Base-by-base conservation (phyloP, 495 filamentous ascomycete genomes). In the Neurospora sp. region DNA sequence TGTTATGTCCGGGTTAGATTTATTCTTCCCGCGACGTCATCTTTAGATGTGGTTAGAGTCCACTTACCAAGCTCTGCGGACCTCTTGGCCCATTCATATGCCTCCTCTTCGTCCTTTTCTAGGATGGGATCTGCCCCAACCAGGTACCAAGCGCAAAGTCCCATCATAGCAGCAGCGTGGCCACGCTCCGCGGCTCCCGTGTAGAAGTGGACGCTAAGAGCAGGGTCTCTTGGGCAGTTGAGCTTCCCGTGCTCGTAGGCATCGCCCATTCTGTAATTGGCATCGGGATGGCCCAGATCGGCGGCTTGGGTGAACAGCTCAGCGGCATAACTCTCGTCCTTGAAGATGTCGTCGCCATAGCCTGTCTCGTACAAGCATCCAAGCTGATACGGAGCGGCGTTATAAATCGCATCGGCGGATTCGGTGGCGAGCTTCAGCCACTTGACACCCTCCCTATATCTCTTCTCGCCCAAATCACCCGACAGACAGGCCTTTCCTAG, bases 131-230 rank as follows among this genome's bases (percentile, higher is more conserved):
- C 92, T 10, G 96, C 96, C 1, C 96, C 96, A 10, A 98, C 92
- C 82, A 99, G 90, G 81, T 98, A 99, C 96, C 96, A 99, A 16
- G 96, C 96, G 79, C 96, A 98, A 31, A 99, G 87, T 20, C 94
- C 94, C 94, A 99, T 97, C 95, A 97, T 97, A n/a, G 94, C 96
- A 54, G 91, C 86, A 0, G 94, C 86, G 80, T 97, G 92, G 1
- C 92, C 93, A 14, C 86, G 83, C 76, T 96, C 92, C 12, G 96
- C 96, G 11, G 96, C 96, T 5, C 89, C 90, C 8, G 94, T 98
- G 81, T 99, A 99, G 79, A 97, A 98, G 79, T 99, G 96, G 23
- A 99, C 94, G 76, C 94, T 97, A 71, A 99, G 82, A 3, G 94
- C 94, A 4, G 96, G 93, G 81, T 99, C 96, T 31, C 89, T 88